A percentile compares a stretch with the other conserved stretches of the same genome.
Conservation (phyloP, 2,329 filamentous ascomycete species). For the Colletotrichum musicola region DNA sequence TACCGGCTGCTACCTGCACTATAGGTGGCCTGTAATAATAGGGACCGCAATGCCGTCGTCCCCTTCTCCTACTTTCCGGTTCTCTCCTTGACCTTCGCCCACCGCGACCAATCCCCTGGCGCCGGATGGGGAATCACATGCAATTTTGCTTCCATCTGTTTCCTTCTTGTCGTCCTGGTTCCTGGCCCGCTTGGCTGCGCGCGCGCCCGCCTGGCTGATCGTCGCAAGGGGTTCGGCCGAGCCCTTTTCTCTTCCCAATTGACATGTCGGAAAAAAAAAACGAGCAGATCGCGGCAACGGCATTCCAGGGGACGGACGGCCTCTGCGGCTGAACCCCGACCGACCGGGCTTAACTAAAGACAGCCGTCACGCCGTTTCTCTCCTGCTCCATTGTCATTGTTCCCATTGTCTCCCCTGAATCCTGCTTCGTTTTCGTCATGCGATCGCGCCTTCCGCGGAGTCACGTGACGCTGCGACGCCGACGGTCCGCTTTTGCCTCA, state of each 20-base stretch:
- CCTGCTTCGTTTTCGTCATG: background rate
- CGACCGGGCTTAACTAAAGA: background rate
- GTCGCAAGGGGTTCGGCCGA: slow-evolving; percentile 14
- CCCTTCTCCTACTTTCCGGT: slow-evolving; percentile 7
- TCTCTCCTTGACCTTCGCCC: slow-evolving; percentile 1
- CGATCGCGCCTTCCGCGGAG: background rate
- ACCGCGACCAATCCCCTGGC: slow-evolving; percentile 15
- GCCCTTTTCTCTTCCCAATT: background rate
- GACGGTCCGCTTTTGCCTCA: slow-evolving; percentile 1
- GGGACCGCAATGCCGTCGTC: slow-evolving; percentile 1
- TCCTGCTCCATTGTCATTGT: background rate
- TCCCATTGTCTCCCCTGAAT: background rate
- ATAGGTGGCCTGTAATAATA: no score
- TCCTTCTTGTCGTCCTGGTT: background rate
- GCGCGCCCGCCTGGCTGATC: slow-evolving; percentile 9
- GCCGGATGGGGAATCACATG: slow-evolving; percentile 33
- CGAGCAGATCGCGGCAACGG: slow-evolving; percentile 11
- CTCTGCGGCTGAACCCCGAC: slow-evolving; percentile 8
- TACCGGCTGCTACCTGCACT: no score
- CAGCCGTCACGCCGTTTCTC: background rate
- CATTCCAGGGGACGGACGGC: background rate
- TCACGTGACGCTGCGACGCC: background rate
- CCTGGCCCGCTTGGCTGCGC: background rate
- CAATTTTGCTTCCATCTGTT: slow-evolving; percentile 22
- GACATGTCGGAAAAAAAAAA: background rate